Conservation (phyloP, 768 basidiomycete species). For the Boletus sp. region DNA sequence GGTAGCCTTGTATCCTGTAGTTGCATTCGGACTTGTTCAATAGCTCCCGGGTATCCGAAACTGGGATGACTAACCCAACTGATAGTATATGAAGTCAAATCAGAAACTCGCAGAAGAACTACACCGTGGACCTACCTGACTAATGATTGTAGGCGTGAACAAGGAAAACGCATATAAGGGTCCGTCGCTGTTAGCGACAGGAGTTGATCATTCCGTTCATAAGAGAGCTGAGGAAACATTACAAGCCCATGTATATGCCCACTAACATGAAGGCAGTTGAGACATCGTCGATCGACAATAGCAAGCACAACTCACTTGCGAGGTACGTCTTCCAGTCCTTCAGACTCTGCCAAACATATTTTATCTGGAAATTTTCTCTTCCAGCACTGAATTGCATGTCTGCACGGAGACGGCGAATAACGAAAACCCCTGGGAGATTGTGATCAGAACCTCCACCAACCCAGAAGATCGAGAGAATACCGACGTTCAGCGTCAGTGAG, state of each 20-base stretch:
- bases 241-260: constrained; percentile 74
- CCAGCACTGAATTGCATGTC: constrained; percentile 67
- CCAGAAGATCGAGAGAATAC: constrained; percentile 11
- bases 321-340: constrained; percentile 74
- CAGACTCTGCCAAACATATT: constrained; percentile 60
- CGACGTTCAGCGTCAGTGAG: constrained; percentile 60
- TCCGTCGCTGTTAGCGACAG: constrained; percentile 37
- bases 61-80: constrained; percentile 20
- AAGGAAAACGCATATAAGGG: constrained; percentile 56
- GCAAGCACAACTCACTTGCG: constrained; percentile 46
- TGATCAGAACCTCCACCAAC: not conserved
- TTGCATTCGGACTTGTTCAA: not conserved
- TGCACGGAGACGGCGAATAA: constrained; percentile 61
- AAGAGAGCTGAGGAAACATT: constrained; percentile 19
- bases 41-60: not conserved
- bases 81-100: not conserved
- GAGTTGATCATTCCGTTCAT: not conserved
- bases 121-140: constrained; percentile 47
- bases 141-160: constrained; percentile 46
- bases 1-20: constrained; percentile 57
- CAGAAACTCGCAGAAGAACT: not conserved
- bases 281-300: constrained; percentile 3
- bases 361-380: constrained; percentile 51
- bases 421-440: constrained; percentile 48
- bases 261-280: constrained; percentile 35